Evolutionary conservation across 768 basidiomycete genomes (phyloP), one percentile per base, ranked within the genome.

Genomic region (Cyclocybe cylindracea): DNA sequence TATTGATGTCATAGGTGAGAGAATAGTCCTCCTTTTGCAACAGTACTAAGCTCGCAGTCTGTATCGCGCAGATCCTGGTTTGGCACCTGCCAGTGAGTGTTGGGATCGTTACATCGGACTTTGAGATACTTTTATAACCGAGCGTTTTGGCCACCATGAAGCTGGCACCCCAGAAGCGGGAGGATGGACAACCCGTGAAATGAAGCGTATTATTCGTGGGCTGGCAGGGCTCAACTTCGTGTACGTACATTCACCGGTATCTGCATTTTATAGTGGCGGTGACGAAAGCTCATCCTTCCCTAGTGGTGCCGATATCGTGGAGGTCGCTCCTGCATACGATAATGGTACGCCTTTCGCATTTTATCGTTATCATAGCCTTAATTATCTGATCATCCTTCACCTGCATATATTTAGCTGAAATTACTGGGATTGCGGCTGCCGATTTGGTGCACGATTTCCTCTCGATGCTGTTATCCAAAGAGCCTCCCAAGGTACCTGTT

Each of bases 101-200:
- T 18, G 33, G 24, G 8, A 7, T 54, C 8, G 3, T 24, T 24
- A 24, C 24, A 24, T 24, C 24, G 24, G 24, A 10, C 8, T 40
- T 5, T 19, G 48, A 38, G 11, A 24, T 38, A 43, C 11, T 45
- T 13, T 44, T 41, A 37, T 35, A 1, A 19, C 35, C 41, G 10
- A 53, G 42, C 24, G 24, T 38, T 14, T 47, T 54, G 19, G 51
- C 36, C 42, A 44, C 34, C 47, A 39, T 50, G 4, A 61, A 90
- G 87, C 91, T 50, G 89, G 91, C 10, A 92, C 91, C 1, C 91
- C 91, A 10, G 91, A 93, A 66, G 77, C 86, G 2, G 91, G 91
- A 32, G 91, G 91, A 10, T 91, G 88, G 89, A 90, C 91, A 3
- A 85, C 82, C 14, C 82, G 90, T 43, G 91, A 92, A 68, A 75